Percentiles rank a stretch among this genome's conserved stretches.
phyloP scores from a whole-genome alignment of 2,329 filamentous ascomycete genomes.

The Aspergillus sp. region DNA sequence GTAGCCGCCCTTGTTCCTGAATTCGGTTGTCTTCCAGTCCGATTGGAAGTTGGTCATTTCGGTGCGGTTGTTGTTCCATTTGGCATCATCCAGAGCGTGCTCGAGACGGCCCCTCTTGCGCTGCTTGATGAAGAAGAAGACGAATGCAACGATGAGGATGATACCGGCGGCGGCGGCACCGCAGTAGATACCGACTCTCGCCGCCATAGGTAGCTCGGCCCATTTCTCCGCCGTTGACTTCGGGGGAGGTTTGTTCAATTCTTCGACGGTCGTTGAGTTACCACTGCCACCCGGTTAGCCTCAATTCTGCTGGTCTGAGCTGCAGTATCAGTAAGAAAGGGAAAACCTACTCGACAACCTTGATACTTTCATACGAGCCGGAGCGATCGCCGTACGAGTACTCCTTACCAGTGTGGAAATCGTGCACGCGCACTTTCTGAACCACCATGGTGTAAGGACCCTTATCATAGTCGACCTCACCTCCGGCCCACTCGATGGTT shows the following conservation, averaged over 20 bases:
- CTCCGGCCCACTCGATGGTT: slow-evolving; percentile 69
- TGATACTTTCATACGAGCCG: slow-evolving; percentile 66
- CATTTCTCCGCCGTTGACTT: slow-evolving; percentile 43
- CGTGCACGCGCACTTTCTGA: slow-evolving; percentile 58
- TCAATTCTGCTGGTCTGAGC: background rate
- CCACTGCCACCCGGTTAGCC: slow-evolving; percentile 55
- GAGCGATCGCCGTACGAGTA: slow-evolving; percentile 65
- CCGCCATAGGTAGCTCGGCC: slow-evolving; percentile 44
- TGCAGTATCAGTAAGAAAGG: background rate
- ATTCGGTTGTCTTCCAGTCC: slow-evolving; percentile 40
- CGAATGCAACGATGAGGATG: slow-evolving; percentile 34
- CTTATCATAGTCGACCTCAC: slow-evolving; percentile 62
- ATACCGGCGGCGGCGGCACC: slow-evolving; percentile 37
- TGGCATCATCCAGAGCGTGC: slow-evolving; percentile 47
- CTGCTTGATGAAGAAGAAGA: slow-evolving; percentile 52
- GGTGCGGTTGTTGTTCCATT: slow-evolving; percentile 42
- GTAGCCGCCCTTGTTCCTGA: slow-evolving; percentile 31
- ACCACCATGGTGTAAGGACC: slow-evolving; percentile 75
- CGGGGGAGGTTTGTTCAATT: slow-evolving; percentile 35
- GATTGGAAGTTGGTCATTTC: slow-evolving; percentile 40
- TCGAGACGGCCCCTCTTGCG: slow-evolving; percentile 52
- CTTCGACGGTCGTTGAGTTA: slow-evolving; percentile 52
- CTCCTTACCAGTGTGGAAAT: slow-evolving; percentile 62
- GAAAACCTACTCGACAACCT: slow-evolving; percentile 48
- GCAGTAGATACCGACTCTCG: slow-evolving; percentile 49